Evolutionary conservation across 768 basidiomycete species (phyloP).

Genomic region (Boletus coccyginus): DNA sequence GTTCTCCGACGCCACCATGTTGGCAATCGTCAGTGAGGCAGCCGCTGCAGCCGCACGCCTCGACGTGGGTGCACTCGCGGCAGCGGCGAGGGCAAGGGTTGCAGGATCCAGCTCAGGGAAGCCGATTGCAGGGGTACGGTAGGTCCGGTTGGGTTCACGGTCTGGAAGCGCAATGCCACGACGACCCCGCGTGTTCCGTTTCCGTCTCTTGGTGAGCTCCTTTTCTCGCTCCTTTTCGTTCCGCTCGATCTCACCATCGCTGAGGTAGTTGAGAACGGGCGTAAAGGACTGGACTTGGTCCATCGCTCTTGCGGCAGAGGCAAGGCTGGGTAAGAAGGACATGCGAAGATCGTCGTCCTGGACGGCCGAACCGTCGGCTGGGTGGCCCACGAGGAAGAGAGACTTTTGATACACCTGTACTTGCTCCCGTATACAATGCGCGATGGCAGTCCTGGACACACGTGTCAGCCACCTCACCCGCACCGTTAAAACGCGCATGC

Average conservation of each 20-base stretch:
- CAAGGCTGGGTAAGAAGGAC: conserved; percentile 83
- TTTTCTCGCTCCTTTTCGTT: conserved; percentile 94
- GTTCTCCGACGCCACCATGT: conserved; percentile 91
- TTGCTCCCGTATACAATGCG: conserved; percentile 95
- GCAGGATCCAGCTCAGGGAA: conserved; percentile 78
- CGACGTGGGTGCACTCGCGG: conserved; percentile 65
- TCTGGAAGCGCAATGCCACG: conserved; percentile 86
- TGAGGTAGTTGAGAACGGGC: conserved; percentile 85
- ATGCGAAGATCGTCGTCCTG: conserved; percentile 90
- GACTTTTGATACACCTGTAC: conserved; percentile 90
- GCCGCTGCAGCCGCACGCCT: conserved; percentile 85
- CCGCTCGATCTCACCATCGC: conserved; percentile 84
- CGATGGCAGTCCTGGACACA: conserved; percentile 84
- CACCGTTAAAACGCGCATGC: conserved; percentile 20
- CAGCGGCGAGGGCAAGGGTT: conserved; percentile 61
- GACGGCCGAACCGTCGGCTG: conserved; percentile 72
- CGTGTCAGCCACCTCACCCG: conserved; percentile 6
- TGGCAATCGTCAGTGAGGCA: conserved; percentile 81
- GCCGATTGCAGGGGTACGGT: conserved; percentile 84
- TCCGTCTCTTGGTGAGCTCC: conserved; percentile 81
- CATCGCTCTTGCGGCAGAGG: conserved; percentile 65
- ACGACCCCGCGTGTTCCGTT: conserved; percentile 79
- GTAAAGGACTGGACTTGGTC: conserved; percentile 81
- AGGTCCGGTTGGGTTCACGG: conserved; percentile 88
- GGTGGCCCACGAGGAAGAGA: conserved; percentile 85